These are phyloP conservation scores for Amanita rubescens DNA, from an alignment of 768 basidiomycete genomes.

Conservation along the genomic window DNA sequence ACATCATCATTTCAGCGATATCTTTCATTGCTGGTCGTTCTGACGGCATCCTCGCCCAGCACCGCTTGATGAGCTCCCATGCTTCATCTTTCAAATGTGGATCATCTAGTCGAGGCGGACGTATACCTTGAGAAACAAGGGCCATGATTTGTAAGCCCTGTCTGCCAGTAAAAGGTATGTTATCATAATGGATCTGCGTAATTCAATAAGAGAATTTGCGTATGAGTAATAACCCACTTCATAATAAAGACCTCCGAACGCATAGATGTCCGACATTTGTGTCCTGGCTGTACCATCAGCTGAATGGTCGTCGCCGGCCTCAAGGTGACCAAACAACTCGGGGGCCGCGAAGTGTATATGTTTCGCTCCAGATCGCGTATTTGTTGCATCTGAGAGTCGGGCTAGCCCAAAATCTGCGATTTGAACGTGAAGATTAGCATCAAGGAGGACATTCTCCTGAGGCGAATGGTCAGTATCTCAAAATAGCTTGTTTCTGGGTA, in stretches of 20 bases:
- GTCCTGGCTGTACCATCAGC: not conserved
- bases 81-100: not conserved
- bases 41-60: not conserved
- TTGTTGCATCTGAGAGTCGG: not conserved
- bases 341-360: not conserved
- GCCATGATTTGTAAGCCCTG: not conserved
- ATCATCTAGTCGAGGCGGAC: not conserved
- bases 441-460: not conserved
- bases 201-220: not conserved
- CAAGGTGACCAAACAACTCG: not conserved
- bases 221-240: not conserved
- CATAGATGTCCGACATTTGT: not conserved
- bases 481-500: not conserved
- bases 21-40: not conserved
- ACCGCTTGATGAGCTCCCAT: not conserved
- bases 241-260: slow-evolving; percentile 1
- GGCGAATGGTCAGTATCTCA: not conserved
- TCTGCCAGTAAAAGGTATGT: not conserved
- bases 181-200: not conserved
- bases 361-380: not conserved
- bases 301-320: not conserved
- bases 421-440: not conserved
- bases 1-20: not conserved
- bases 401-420: not conserved
- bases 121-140: not conserved